Conservation (phyloP, 192 early-diverging fungal species). For the Rhizophagus prolifer region DNA sequence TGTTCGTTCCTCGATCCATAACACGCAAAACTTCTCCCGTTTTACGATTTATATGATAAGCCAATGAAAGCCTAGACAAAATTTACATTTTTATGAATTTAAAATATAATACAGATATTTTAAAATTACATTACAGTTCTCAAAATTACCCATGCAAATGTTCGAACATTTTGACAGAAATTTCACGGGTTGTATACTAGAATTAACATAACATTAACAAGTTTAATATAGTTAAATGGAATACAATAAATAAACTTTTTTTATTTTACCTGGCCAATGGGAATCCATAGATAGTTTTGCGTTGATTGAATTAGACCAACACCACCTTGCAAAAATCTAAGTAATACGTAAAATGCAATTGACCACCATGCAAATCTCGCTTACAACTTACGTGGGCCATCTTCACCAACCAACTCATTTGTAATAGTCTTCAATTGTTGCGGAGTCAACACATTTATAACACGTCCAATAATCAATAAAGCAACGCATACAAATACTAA, state of each 20-base stretch:
- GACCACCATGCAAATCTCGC: constrained; percentile 51
- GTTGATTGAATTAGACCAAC: constrained; percentile 73
- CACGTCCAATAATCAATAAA: constrained; percentile 60
- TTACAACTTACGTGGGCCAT: background rate
- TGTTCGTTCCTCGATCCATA: constrained; percentile 76
- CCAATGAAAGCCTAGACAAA: constrained; percentile 83
- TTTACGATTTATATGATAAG: constrained; percentile 92
- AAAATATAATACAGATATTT: background rate
- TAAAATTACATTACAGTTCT: background rate
- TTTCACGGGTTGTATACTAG: constrained; percentile 79
- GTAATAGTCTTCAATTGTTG: constrained; percentile 83
- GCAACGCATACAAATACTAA: constrained; percentile 68
- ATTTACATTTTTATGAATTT: too few relatives aligned
- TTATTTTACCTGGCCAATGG: constrained; percentile 66
- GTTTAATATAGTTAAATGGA: too few relatives aligned
- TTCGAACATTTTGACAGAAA: constrained; percentile 88
- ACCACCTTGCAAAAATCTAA: constrained; percentile 76
- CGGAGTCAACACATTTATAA: constrained; percentile 85
- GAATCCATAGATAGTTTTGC: constrained; percentile 92
- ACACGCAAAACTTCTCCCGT: constrained; percentile 94
- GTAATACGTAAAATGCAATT: constrained; percentile 61
- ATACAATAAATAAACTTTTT: background rate
- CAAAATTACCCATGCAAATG: constrained; percentile 47
- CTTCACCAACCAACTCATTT: constrained; percentile 52
- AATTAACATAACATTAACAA: background rate